phyloP scores from a whole-genome alignment of 495 filamentous ascomycete species.

The Aspergillus egyptiacus region DNA sequence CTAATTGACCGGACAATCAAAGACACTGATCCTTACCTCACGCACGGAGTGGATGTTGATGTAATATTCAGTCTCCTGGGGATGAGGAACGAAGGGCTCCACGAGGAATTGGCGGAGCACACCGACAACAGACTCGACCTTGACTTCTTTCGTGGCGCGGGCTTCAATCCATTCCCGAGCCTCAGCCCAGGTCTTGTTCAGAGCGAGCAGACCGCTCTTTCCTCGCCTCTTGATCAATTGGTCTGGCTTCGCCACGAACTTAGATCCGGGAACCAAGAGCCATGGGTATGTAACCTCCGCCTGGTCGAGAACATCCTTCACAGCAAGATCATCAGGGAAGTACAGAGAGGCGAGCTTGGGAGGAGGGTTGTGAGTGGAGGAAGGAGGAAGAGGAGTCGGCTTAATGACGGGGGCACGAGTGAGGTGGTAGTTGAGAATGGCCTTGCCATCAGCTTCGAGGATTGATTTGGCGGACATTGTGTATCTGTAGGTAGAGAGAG shows the following conservation, averaged over 20 bases:
- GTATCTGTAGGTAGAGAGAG: conserved; percentile 13
- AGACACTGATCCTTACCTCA: conserved; percentile 57
- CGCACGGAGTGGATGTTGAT: conserved; percentile 93
- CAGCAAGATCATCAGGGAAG: conserved; percentile 82
- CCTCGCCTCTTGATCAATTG: conserved; percentile 98
- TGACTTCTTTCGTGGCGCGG: conserved; percentile 81
- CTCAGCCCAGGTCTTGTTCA: conserved; percentile 97
- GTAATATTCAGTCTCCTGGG: conserved; percentile 91
- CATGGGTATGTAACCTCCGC: conserved; percentile 94
- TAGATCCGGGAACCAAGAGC: conserved; percentile 72
- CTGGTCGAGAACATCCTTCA: conserved; percentile 84
- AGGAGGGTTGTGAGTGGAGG: conserved; percentile 85
- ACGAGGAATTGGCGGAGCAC: conserved; percentile 91
- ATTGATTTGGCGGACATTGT: conserved; percentile 98
- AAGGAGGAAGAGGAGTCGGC: conserved; percentile 83
- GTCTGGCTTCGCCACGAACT: conserved; percentile 99
- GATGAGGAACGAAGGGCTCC: conserved; percentile 96
- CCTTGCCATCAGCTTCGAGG: conserved; percentile 98
- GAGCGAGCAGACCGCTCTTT: conserved; percentile 92
- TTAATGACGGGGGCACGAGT: conserved; percentile 97
- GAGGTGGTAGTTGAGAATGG: conserved; percentile 99
- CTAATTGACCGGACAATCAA: not conserved
- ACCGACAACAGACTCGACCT: conserved; percentile 88
- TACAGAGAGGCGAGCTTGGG: conserved; percentile 84
- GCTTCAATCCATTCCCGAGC: conserved; percentile 88